Evolutionary conservation across 805 yeast genomes (phyloP).

Genomic region (Scheffersomyces ergatensis): DNA sequence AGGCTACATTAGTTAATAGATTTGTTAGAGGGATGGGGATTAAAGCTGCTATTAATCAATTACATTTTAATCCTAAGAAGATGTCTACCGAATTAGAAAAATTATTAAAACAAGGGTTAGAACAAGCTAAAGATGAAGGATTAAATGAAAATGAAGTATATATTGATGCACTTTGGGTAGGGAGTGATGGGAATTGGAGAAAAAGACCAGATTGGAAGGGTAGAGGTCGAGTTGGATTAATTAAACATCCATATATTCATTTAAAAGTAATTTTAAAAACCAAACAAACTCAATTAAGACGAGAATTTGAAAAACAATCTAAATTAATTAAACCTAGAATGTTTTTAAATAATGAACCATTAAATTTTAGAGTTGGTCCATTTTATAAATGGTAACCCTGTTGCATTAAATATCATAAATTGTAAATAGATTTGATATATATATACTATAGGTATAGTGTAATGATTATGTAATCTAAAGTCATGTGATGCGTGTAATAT

Average conservation of each 20-base stretch:
- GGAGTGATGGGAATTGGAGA: constrained; percentile 76
- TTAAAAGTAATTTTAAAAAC: constrained; percentile 75
- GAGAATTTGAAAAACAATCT: constrained; percentile 55
- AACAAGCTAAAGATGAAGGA: constrained; percentile 62
- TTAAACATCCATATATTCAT: constrained; percentile 75
- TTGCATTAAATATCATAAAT: background rate
- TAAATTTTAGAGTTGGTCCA: constrained; percentile 41
- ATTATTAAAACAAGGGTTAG: constrained; percentile 67
- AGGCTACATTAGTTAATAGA: constrained; percentile 77
- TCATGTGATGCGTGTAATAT: too few relatives aligned
- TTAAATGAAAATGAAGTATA: constrained; percentile 61
- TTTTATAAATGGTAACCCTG: constrained; percentile 33
- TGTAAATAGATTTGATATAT: too few relatives aligned
- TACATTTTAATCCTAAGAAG: constrained; percentile 81
- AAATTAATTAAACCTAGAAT: constrained; percentile 49
- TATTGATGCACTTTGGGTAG: constrained; percentile 84
- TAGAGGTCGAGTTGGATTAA: constrained; percentile 84
- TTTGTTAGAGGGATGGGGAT: constrained; percentile 70
- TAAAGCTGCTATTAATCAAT: constrained; percentile 82
- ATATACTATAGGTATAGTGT: too few relatives aligned
- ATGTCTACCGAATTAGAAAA: constrained; percentile 77
- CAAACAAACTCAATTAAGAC: constrained; percentile 58
- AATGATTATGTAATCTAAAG: too few relatives aligned
- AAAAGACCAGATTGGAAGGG: constrained; percentile 81
- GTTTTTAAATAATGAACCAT: constrained; percentile 43